phyloP scores from a whole-genome alignment of 768 basidiomycete species.

The Boletales sp. region DNA sequence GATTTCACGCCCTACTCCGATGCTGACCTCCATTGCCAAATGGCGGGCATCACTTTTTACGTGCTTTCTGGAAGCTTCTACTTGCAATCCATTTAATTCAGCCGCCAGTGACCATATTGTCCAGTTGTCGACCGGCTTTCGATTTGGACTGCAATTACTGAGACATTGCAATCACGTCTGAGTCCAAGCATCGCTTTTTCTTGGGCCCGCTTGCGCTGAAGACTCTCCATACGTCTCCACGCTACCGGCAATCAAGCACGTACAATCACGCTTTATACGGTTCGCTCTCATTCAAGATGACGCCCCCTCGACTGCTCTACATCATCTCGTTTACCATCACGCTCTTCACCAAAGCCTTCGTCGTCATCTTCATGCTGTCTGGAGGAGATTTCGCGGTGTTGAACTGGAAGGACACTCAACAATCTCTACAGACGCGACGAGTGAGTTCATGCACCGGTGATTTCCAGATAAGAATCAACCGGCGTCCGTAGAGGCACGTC shows the following conservation, averaged over 20 bases:
- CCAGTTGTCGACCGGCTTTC: background rate
- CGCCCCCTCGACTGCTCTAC: constrained; percentile 9
- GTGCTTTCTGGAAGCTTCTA: too few relatives aligned
- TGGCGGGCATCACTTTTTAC: too few relatives aligned
- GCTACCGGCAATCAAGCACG: background rate
- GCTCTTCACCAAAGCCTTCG: constrained; percentile 19
- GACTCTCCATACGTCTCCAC: background rate
- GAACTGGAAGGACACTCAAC: constrained; percentile 14
- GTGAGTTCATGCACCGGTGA: constrained; percentile 6
- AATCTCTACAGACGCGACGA: constrained; percentile 17
- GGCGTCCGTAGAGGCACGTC: constrained; percentile 13
- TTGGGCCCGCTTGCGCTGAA: constrained; percentile 3
- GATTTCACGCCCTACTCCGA: too few relatives aligned
- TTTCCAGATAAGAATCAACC: background rate
- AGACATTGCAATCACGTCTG: constrained; percentile 8
- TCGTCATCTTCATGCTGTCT: constrained; percentile 19
- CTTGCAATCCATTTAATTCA: too few relatives aligned
- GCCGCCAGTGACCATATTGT: too few relatives aligned
- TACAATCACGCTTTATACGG: background rate
- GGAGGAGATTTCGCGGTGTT: constrained; percentile 16
- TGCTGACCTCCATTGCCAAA: too few relatives aligned
- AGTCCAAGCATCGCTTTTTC: constrained; percentile 1
- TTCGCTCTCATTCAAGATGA: constrained; percentile 13
- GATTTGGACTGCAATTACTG: background rate
- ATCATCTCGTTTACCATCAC: constrained; percentile 10